Evolutionary conservation across 257 asterid genomes (phyloP), one percentile per base, ranked within the genome.

Genomic region (Ligustrum vulgare): DNA sequence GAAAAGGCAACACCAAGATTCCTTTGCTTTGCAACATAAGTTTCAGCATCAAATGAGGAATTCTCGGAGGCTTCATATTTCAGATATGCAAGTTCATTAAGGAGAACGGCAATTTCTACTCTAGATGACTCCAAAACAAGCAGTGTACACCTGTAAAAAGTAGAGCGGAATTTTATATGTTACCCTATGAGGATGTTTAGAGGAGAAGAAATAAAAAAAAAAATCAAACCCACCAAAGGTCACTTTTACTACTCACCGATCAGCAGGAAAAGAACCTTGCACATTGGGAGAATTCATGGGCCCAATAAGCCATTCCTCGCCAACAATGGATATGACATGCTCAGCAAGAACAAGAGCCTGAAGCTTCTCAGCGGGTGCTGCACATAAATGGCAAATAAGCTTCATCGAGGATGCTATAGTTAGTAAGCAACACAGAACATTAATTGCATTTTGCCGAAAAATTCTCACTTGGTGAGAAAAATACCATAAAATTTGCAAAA

Each of bases 101-200:
- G 86, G 72, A 90, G 86, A 81, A 94, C 96, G 75, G 93, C 98
- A 78, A 91, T 86, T 88, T 94, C 99, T 76, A 94, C 91, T 83
- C 98, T 87, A 9, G 98, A 86, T 77, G 99, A 85, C 87, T 87
- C 99, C 86, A 91, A 79, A 51, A 95, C 91, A 72, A 95, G 97
- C 80, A 91, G 82, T 78, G 91, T 76, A 81, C 94, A 93, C 87
- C 99, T 95, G 89, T 56, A 77, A 67, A 78, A 58, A 67, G 73
- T 75, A 67, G 45, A 51, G 77, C 71, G 13, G 69, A 65, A 70
- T 36, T 68, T 20, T 67, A 13, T 56, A 58, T 12, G 32, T 63
- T 51, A 39, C 39, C 69, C 70, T 6, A 69, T 1, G 62, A 72
- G 43, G 76, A 82, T 18, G 68, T 56, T n/a, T 35, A 41, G 34